phyloP scores from a whole-genome alignment of 2,329 filamentous ascomycete species.

The Talaromyces sp. region DNA sequence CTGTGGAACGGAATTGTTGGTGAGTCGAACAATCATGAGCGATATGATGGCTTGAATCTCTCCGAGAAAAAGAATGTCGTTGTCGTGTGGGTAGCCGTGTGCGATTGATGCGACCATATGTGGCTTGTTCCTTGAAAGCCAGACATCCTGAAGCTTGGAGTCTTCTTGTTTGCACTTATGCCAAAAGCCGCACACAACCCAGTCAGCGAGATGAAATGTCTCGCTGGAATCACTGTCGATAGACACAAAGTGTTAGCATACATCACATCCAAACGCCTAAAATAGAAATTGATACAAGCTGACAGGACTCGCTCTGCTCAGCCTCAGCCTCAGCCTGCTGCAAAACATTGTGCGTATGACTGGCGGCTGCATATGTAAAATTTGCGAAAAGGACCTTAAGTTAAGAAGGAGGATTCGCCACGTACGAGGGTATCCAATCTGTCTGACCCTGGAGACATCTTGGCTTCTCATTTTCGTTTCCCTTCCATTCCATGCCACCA shows the following conservation, averaged over 20 bases:
- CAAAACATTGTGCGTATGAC: too few relatives aligned
- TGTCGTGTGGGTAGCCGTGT: neutral
- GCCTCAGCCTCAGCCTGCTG: too few relatives aligned
- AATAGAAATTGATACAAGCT: too few relatives aligned
- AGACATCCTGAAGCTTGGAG: neutral
- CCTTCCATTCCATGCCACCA: neutral
- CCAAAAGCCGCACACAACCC: neutral
- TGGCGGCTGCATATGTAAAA: too few relatives aligned
- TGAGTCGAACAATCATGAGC: slow-evolving; percentile 8
- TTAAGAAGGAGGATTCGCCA: too few relatives aligned
- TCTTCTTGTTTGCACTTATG: neutral
- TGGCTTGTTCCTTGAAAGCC: neutral
- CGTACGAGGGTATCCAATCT: neutral
- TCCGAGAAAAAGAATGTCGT: neutral
- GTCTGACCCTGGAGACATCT: neutral
- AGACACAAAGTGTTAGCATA: neutral
- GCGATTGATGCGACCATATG: neutral
- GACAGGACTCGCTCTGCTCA: too few relatives aligned
- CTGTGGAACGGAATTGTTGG: neutral
- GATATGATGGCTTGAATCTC: neutral
- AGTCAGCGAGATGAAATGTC: neutral
- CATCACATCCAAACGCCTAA: too few relatives aligned
- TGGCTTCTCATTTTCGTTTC: neutral
- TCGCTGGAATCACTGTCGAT: neutral
- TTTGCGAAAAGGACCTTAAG: too few relatives aligned